Conservation (phyloP, 768 basidiomycete species). For the Boletus tomentosulus region DNA sequence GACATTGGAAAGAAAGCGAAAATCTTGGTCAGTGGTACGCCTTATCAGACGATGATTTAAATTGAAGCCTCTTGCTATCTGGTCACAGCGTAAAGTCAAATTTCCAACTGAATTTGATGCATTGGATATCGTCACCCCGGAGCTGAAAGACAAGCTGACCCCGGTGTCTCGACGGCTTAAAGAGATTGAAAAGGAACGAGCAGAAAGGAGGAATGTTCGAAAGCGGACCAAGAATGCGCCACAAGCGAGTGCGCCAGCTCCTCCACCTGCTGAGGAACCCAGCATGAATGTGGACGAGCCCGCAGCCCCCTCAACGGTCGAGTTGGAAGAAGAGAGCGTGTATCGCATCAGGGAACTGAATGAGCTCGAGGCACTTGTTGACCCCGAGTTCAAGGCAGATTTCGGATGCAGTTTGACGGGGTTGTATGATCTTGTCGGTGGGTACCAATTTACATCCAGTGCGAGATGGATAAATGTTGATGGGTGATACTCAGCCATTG, state of each 20-base stretch:
- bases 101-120: slow-evolving; percentile 89
- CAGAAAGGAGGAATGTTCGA: slow-evolving; percentile 77
- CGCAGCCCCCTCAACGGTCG: slow-evolving; percentile 18
- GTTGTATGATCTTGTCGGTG: slow-evolving; percentile 88
- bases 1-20: slow-evolving; percentile 94
- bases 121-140: slow-evolving; percentile 75
- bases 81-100: slow-evolving; percentile 76
- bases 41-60: neutral
- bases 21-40: slow-evolving; percentile 68
- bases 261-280: slow-evolving; percentile 19
- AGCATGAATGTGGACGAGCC: slow-evolving; percentile 49
- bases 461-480: neutral
- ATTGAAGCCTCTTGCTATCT: neutral
- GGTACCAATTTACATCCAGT: slow-evolving; percentile 26
- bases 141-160: slow-evolving; percentile 64
- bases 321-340: slow-evolving; percentile 59
- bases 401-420: slow-evolving; percentile 73
- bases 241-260: slow-evolving; percentile 13
- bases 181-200: slow-evolving; percentile 79
- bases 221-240: slow-evolving; percentile 57
- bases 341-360: slow-evolving; percentile 61
- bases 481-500: slow-evolving; percentile 58
- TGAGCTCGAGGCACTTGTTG: slow-evolving; percentile 62
- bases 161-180: slow-evolving; percentile 71
- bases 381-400: slow-evolving; percentile 60